Evolutionary conservation across 495 filamentous ascomycete genomes (phyloP).

Genomic region (Aspergillus wentii): DNA sequence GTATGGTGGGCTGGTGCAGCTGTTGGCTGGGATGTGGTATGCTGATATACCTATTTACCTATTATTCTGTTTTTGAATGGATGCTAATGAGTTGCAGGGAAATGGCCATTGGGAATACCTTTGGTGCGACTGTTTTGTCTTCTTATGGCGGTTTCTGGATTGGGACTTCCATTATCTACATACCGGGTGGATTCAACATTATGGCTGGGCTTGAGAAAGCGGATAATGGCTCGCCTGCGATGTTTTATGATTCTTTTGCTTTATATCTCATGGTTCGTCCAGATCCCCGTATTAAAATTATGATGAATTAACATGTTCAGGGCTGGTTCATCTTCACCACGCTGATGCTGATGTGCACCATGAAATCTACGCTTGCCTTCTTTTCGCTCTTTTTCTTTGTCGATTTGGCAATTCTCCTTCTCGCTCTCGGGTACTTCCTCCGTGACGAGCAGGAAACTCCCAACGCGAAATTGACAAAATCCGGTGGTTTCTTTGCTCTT

Average conservation of each 20-base stretch:
- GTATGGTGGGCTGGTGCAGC: conserved; percentile 76
- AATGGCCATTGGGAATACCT: conserved; percentile 91
- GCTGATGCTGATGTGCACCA: conserved; percentile 72
- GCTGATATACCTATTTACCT: conserved; percentile 25
- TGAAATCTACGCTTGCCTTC: conserved; percentile 88
- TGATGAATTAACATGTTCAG: conserved; percentile 21
- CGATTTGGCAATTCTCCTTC: conserved; percentile 77
- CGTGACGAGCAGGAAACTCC: conserved; percentile 33
- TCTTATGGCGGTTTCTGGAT: conserved; percentile 97
- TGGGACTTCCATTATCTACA: conserved; percentile 74
- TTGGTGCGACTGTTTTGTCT: conserved; percentile 89
- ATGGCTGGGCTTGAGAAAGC: conserved; percentile 29
- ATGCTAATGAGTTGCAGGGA: conserved; percentile 55
- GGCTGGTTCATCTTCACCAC: conserved; percentile 92
- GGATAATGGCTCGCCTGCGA: conserved; percentile 35
- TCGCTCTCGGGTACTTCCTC: conserved; percentile 61
- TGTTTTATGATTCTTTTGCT: conserved; percentile 64
- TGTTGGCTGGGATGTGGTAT: conserved; percentile 91
- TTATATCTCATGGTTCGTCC: conserved; percentile 66
- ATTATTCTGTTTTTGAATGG: neutral
- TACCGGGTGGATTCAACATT: conserved; percentile 64
- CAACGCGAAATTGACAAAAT: conserved; percentile 50
- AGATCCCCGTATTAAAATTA: neutral
- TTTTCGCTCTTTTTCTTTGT: conserved; percentile 84
- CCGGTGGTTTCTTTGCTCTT: conserved; percentile 77